phyloP scores from a whole-genome alignment of 768 basidiomycete species.

The Amylocystis lapponica region DNA sequence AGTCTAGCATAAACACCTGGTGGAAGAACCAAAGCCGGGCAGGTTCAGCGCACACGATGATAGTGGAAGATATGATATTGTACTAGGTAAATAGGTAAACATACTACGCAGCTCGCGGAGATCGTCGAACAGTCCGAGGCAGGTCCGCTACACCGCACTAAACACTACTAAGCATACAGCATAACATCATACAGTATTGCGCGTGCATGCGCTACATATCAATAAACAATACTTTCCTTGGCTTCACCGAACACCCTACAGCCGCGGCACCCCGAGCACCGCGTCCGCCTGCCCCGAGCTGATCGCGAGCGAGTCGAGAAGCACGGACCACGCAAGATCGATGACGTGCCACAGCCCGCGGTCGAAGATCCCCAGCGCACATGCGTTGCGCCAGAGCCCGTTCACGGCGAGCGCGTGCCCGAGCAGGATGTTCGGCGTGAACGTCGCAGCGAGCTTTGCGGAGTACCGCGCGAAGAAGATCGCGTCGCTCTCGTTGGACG shows the following conservation, averaged over 20 bases:
- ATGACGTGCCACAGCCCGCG: slow-evolving; percentile 61
- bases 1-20: too few relatives aligned
- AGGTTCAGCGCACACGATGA: too few relatives aligned
- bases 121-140: too few relatives aligned
- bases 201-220: not conserved
- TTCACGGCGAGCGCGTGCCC: slow-evolving; percentile 44
- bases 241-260: not conserved
- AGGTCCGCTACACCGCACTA: too few relatives aligned
- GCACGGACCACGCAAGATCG: slow-evolving; percentile 61
- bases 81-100: too few relatives aligned
- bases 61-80: too few relatives aligned
- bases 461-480: slow-evolving; percentile 12
- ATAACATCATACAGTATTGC: not conserved
- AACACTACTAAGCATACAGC: not conserved
- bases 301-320: slow-evolving; percentile 46
- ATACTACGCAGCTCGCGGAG: too few relatives aligned
- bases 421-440: slow-evolving; percentile 38
- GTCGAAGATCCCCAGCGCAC: slow-evolving; percentile 64
- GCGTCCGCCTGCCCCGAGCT: not conserved
- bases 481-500: slow-evolving; percentile 1
- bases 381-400: slow-evolving; percentile 69
- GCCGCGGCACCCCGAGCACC: not conserved
- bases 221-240: not conserved
- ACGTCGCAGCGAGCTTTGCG: slow-evolving; percentile 18
- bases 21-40: too few relatives aligned